These are phyloP conservation scores for Arabidopsis arenosa DNA, from an alignment of 345 rosid genomes.

Conservation along the genomic window DNA sequence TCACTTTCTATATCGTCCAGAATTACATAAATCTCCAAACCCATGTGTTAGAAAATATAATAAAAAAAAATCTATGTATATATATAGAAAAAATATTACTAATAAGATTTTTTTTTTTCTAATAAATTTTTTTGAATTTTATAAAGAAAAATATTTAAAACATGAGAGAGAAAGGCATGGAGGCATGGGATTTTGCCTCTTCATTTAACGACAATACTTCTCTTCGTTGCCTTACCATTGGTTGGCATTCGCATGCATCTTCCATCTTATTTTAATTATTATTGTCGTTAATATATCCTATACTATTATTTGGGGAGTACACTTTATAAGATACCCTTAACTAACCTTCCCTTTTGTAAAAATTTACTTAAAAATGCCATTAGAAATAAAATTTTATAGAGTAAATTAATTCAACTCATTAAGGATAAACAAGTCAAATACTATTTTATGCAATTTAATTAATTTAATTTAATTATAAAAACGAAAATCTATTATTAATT, in stretches of 20 bases:
- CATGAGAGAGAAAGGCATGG: conserved; percentile 32
- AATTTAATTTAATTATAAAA: too few species aligned
- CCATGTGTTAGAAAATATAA: background rate
- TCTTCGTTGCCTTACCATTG: conserved; percentile 55
- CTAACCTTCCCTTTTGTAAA: too few species aligned
- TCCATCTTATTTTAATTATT: conserved; percentile 30
- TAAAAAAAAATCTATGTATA: background rate
- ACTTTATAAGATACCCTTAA: too few species aligned
- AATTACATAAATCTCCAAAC: background rate
- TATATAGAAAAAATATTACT: background rate
- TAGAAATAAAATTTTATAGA: too few species aligned
- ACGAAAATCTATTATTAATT: too few species aligned
- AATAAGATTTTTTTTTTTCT: background rate
- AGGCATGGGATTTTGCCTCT: conserved; percentile 55
- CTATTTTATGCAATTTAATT: too few species aligned
- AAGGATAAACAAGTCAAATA: too few species aligned
- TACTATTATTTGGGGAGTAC: too few species aligned
- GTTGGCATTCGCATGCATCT: conserved; percentile 52
- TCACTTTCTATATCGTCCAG: background rate
- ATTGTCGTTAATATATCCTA: conserved; percentile 37
- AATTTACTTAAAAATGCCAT: too few species aligned
- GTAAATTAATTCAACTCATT: too few species aligned
- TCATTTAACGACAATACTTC: conserved; percentile 63
- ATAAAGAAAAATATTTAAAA: background rate
- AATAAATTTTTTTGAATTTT: background rate